These are phyloP conservation scores for Candida tibetensis DNA, from an alignment of 805 yeast genomes.

Conservation along the genomic window DNA sequence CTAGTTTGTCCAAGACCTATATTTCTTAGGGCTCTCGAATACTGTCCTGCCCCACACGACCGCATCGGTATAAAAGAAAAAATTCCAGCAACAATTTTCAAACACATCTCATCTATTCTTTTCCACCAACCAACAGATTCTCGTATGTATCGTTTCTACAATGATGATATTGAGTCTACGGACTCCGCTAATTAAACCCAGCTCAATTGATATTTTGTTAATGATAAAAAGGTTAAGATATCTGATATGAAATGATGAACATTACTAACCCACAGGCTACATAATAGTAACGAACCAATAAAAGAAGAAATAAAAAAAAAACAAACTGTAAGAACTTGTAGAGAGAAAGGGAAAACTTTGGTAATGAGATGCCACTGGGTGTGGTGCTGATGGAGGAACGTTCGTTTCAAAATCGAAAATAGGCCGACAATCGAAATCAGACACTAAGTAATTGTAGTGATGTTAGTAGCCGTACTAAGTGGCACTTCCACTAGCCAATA, in stretches of 20 bases:
- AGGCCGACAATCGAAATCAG: too few relatives aligned
- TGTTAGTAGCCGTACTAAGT: too few relatives aligned
- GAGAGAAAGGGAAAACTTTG: too few relatives aligned
- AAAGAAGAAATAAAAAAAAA: neutral
- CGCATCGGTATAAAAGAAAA: neutral
- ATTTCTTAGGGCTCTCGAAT: too few relatives aligned
- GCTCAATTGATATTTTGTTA: conserved; percentile 44
- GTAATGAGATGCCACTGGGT: too few relatives aligned
- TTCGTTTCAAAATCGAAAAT: too few relatives aligned
- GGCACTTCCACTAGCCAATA: too few relatives aligned
- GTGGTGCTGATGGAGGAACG: too few relatives aligned
- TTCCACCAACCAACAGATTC: neutral
- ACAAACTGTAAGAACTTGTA: too few relatives aligned
- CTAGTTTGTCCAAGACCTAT: too few relatives aligned
- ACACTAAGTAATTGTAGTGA: too few relatives aligned
- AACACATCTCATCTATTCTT: neutral
- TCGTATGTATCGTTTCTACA: conserved; percentile 9
- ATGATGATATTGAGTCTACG: conserved; percentile 41
- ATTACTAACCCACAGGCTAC: neutral
- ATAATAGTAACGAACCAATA: neutral
- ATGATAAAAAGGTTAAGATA: conserved; percentile 34
- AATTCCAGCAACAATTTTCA: neutral
- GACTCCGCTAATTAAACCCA: conserved; percentile 40
- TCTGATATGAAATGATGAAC: conserved; percentile 15
- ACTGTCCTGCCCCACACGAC: neutral